These are phyloP conservation scores for Candida nemodendra DNA, from an alignment of 805 yeast species.

Conservation along the genomic window DNA sequence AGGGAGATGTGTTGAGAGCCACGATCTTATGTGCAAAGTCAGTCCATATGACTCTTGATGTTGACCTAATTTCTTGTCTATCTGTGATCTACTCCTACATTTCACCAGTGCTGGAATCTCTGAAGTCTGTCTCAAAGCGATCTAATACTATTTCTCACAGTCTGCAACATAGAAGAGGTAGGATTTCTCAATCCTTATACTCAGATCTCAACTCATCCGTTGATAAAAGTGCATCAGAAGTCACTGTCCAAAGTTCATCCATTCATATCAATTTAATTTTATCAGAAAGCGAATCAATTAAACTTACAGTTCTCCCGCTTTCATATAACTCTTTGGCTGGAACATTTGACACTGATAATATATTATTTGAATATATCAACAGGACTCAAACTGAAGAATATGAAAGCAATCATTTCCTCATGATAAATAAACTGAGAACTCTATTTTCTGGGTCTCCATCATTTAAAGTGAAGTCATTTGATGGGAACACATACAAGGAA, in stretches of 20 bases:
- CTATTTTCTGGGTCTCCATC: background rate
- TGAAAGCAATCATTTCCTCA: conserved; percentile 19
- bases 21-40: conserved; percentile 46
- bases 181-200: background rate
- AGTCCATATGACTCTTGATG: conserved; percentile 27
- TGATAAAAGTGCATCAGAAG: conserved; percentile 14
- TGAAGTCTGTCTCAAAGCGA: background rate
- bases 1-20: conserved; percentile 26
- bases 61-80: conserved; percentile 4
- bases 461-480: conserved; percentile 23
- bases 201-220: conserved; percentile 1
- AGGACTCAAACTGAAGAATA: conserved; percentile 2
- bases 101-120: conserved; percentile 15
- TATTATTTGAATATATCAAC: conserved; percentile 24
- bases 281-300: conserved; percentile 20
- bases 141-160: background rate
- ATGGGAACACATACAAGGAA: conserved; percentile 30
- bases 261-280: conserved; percentile 30
- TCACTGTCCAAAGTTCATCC: conserved; percentile 41
- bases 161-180: background rate
- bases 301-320: conserved; percentile 40
- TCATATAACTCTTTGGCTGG: conserved; percentile 39
- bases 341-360: conserved; percentile 34
- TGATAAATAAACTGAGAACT: conserved; percentile 24
- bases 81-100: conserved; percentile 12